Conservation (phyloP, 2,329 filamentous ascomycete genomes). For the Cryphonectria radicalis region DNA sequence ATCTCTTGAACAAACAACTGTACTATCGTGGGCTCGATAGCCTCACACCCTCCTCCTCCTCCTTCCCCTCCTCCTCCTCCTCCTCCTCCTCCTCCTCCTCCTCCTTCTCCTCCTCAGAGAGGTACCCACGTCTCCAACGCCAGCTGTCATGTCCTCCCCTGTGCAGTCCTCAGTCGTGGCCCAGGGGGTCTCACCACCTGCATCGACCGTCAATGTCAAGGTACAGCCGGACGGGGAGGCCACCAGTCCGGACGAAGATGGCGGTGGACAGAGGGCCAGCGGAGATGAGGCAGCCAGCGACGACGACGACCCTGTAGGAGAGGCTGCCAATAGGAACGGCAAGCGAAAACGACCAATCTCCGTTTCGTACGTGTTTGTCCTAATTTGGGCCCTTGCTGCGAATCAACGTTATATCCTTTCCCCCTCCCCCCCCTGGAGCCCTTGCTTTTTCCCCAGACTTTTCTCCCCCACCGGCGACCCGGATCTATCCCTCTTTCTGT, state of each 20-base stretch:
- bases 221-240: conserved; percentile 21
- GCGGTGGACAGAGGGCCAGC: conserved; percentile 29
- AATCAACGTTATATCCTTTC: conserved; percentile 20
- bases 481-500: conserved; percentile 16
- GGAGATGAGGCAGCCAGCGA: conserved; percentile 50
- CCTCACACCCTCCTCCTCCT: conserved; percentile 2
- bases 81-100: neutral
- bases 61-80: neutral
- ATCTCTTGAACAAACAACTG: neutral
- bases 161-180: conserved; percentile 4
- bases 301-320: conserved; percentile 49
- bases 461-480: neutral
- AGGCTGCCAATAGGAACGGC: conserved; percentile 46
- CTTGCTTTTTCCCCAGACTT: neutral
- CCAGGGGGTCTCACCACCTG: conserved; percentile 22
- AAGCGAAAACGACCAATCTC: conserved; percentile 66
- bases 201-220: conserved; percentile 23
- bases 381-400: conserved; percentile 7
- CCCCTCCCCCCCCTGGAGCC: conserved; percentile 24
- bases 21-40: neutral
- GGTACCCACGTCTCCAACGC: conserved; percentile 2
- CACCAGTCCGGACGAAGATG: conserved; percentile 21
- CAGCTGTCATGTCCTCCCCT: conserved; percentile 14
- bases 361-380: conserved; percentile 56
- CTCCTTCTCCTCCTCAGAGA: neutral